phyloP scores from a whole-genome alignment of 2,329 filamentous ascomycete species.

The Canariomyces notabilis region DNA sequence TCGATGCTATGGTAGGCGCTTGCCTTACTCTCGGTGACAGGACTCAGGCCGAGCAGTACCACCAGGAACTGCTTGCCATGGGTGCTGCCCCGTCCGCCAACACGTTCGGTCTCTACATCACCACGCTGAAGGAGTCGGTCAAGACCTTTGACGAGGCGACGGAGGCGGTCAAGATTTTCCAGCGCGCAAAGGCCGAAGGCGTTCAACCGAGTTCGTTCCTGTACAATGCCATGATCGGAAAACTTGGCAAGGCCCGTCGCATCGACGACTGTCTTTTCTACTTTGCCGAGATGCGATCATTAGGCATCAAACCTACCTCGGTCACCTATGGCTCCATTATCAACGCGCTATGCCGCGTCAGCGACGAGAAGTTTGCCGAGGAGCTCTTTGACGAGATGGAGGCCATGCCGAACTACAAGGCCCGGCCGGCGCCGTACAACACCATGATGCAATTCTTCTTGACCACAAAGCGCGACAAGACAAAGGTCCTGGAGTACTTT shows the following conservation, averaged over 20 bases:
- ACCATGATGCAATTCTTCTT: constrained; percentile 99
- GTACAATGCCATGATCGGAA: constrained; percentile 97
- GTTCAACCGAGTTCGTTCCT: constrained; percentile 95
- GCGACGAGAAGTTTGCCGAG: constrained; percentile 95
- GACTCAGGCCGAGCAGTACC: constrained; percentile 74
- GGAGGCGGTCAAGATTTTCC: constrained; percentile 95
- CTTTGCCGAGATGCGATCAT: constrained; percentile 93
- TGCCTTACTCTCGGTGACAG: constrained; percentile 81
- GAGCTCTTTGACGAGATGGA: constrained; percentile 99
- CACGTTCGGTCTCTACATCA: constrained; percentile 97
- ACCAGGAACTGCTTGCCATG: constrained; percentile 86
- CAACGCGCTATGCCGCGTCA: constrained; percentile 94
- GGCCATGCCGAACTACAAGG: constrained; percentile 97
- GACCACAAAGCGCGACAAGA: constrained; percentile 91
- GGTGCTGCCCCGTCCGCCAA: constrained; percentile 91
- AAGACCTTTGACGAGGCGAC: constrained; percentile 98
- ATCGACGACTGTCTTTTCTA: constrained; percentile 98
- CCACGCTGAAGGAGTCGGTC: constrained; percentile 93
- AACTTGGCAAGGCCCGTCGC: constrained; percentile 93
- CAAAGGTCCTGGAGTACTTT: constrained; percentile 91
- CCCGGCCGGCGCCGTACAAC: constrained; percentile 94
- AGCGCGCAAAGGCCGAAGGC: constrained; percentile 85
- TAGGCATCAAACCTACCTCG: constrained; percentile 90
- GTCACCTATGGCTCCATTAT: constrained; percentile 98
- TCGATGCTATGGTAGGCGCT: constrained; percentile 94